phyloP scores from a whole-genome alignment of 2,329 filamentous ascomycete species.

The Aspergillus nomiae region DNA sequence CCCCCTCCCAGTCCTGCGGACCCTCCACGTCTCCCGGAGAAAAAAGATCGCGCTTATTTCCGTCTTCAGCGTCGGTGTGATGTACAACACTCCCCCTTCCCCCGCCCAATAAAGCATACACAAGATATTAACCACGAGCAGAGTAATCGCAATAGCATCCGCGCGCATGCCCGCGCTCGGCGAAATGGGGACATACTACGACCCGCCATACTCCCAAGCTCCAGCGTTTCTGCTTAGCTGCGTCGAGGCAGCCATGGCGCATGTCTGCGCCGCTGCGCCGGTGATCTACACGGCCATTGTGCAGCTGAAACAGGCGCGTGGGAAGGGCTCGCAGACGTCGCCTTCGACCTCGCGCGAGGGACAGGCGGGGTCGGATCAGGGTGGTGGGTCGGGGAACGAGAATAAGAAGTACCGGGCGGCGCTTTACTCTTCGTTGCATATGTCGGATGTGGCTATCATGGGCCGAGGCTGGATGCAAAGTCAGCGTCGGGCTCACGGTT shows the following conservation, averaged over 20 bases:
- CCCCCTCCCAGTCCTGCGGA: not conserved
- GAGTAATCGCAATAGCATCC: constrained; percentile 1
- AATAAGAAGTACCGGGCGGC: not conserved
- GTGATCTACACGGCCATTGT: not conserved
- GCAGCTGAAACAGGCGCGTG: not conserved
- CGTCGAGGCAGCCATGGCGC: constrained; percentile 1
- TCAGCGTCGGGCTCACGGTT: not conserved
- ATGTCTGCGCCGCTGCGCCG: not conserved
- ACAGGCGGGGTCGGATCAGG: not conserved
- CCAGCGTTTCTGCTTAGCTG: constrained; percentile 2
- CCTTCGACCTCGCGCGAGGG: not conserved
- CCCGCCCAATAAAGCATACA: not conserved
- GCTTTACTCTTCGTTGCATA: not conserved
- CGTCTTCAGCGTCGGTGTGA: constrained; percentile 1
- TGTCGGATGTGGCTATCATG: constrained; percentile 4
- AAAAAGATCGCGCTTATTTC: not conserved
- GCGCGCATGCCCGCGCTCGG: not conserved
- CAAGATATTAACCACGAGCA: not conserved
- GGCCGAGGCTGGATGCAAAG: not conserved
- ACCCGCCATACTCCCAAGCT: not conserved
- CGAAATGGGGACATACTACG: constrained; percentile 1
- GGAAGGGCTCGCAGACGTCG: not conserved
- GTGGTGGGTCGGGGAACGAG: not conserved
- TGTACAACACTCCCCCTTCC: not conserved
- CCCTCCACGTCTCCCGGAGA: not conserved